Conservation (phyloP, 2,329 filamentous ascomycete species). For the Pestalotiopsis sp. region DNA sequence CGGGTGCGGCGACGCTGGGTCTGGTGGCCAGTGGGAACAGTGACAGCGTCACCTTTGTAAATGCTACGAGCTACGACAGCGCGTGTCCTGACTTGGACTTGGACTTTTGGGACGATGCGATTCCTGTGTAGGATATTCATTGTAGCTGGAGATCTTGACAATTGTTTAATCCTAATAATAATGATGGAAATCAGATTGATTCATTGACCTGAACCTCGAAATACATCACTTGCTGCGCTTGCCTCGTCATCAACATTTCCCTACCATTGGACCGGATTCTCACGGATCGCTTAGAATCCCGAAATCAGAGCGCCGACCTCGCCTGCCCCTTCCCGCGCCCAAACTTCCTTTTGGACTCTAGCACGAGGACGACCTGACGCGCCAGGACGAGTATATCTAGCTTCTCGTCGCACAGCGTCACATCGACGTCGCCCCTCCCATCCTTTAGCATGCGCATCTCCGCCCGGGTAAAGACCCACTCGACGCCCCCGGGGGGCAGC, state of each 20-base stretch:
- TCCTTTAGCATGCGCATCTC: slow-evolving; percentile 18
- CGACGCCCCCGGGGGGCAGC: slow-evolving; percentile 18
- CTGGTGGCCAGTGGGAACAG: neutral
- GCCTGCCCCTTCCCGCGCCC: neutral
- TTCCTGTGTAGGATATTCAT: neutral
- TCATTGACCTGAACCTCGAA: no score
- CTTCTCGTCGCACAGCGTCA: slow-evolving; percentile 20
- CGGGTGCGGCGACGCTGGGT: neutral
- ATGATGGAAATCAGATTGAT: no score
- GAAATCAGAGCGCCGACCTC: neutral
- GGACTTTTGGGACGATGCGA: slow-evolving; percentile 6
- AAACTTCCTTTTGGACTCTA: slow-evolving; percentile 18
- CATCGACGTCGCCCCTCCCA: slow-evolving; percentile 22
- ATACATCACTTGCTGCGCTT: no score
- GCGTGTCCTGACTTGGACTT: neutral
- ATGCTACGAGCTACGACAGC: slow-evolving; percentile 1
- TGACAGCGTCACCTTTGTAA: neutral
- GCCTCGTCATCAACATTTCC: no score
- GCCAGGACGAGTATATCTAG: slow-evolving; percentile 18
- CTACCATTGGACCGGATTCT: no score
- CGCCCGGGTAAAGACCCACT: slow-evolving; percentile 20
- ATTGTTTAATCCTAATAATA: no score
- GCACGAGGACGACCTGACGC: slow-evolving; percentile 14
- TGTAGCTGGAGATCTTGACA: neutral
- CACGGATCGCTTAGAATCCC: neutral